Evolutionary conservation across 306 rosid genomes (phyloP).

Genomic region (Castanea crenata): DNA sequence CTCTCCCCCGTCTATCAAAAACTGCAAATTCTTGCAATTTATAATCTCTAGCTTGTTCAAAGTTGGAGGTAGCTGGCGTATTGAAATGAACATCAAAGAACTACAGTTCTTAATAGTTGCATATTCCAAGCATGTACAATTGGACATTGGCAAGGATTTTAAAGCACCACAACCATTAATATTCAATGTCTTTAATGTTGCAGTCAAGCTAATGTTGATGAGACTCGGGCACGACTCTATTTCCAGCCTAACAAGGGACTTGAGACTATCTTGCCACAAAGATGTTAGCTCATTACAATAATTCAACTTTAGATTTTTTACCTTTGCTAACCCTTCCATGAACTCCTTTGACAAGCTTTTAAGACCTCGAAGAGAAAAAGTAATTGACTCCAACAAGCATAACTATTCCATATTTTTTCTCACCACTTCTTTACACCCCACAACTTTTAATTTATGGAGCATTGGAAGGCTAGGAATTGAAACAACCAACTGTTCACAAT

Average conservation of each 20-base stretch:
- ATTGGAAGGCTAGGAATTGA: no score
- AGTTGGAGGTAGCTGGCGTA: slow-evolving; percentile 2
- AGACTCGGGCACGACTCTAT: no score
- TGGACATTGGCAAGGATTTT: background rate
- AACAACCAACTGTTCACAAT: no score
- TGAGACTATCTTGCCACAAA: background rate
- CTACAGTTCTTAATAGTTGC: background rate
- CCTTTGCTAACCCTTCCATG: background rate
- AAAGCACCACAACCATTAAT: background rate
- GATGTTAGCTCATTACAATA: background rate
- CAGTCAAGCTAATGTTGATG: no score
- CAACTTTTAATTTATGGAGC: no score
- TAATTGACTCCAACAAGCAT: background rate
- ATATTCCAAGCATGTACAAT: background rate
- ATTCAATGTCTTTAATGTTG: no score
- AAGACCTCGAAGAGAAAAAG: background rate
- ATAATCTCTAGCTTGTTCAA: background rate
- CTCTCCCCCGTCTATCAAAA: background rate
- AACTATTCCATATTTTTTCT: background rate
- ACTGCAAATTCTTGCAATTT: background rate
- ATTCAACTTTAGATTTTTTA: background rate
- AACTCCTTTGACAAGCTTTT: background rate
- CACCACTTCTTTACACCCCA: no score
- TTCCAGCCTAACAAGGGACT: no score
- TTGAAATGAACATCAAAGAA: slow-evolving; percentile 6